phyloP scores from a whole-genome alignment of 495 filamentous ascomycete genomes.

The Pyrenula massariospora region DNA sequence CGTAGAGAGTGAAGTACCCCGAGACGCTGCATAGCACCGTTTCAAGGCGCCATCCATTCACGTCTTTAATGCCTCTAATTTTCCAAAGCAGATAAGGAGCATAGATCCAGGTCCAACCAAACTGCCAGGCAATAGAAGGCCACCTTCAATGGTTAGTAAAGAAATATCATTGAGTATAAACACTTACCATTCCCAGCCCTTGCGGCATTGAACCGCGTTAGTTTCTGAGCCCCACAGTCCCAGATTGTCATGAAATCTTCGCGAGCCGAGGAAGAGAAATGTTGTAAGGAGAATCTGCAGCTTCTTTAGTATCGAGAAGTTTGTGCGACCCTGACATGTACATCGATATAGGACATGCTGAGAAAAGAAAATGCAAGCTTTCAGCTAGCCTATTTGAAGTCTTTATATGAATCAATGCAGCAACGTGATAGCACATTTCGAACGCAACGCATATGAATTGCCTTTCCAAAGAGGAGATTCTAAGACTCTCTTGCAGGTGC shows the following conservation, averaged over 20 bases:
- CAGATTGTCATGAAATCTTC: constrained; percentile 51
- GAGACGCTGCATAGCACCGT: constrained; percentile 48
- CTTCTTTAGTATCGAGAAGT: constrained; percentile 3
- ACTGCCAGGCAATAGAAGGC: constrained; percentile 52
- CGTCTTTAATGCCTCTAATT: constrained; percentile 44
- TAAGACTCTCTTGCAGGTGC: background rate
- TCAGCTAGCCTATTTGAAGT: no score
- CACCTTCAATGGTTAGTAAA: constrained; percentile 22
- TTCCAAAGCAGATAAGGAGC: constrained; percentile 34
- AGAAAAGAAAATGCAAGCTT: no score
- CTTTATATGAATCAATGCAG: no score
- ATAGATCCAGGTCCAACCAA: constrained; percentile 51
- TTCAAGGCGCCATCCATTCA: constrained; percentile 56
- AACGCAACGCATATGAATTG: no score
- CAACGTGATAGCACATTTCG: no score
- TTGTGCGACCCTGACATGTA: no score
- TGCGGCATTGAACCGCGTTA: constrained; percentile 25
- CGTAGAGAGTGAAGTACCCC: constrained; percentile 21
- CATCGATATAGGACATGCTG: no score
- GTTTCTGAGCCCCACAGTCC: constrained; percentile 36
- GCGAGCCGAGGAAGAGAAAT: constrained; percentile 52
- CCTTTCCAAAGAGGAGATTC: no score
- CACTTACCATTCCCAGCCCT: constrained; percentile 54
- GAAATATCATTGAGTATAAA: background rate
- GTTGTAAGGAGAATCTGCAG: constrained; percentile 43